Evolutionary conservation across 306 rosid genomes (phyloP).

Genomic region (Prunus dulcis): DNA sequence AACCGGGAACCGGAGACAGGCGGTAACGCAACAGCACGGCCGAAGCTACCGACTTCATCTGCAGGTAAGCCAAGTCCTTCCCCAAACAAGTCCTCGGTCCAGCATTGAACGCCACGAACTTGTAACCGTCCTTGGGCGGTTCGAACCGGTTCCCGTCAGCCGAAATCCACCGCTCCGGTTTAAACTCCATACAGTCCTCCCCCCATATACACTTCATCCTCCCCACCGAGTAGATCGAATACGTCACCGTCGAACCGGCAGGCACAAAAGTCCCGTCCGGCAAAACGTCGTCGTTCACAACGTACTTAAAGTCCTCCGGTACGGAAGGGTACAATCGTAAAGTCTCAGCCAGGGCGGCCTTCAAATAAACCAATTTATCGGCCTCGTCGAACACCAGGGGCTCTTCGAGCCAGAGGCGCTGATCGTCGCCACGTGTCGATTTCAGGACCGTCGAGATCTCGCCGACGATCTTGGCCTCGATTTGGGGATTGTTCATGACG

Average conservation of each 20-base stretch:
- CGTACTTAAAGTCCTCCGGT: slow-evolving; percentile 80
- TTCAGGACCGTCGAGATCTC: slow-evolving; percentile 48
- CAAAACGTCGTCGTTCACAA: slow-evolving; percentile 58
- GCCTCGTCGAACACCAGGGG: slow-evolving; percentile 78
- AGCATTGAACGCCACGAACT: slow-evolving; percentile 83
- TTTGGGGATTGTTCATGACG: slow-evolving; percentile 57
- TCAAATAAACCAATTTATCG: slow-evolving; percentile 63
- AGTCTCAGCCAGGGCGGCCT: slow-evolving; percentile 81
- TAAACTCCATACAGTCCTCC: slow-evolving; percentile 85
- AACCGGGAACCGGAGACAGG: slow-evolving; percentile 70
- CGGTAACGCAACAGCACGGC: slow-evolving; percentile 84
- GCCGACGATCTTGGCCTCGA: slow-evolving; percentile 55
- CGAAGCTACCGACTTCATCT: slow-evolving; percentile 88
- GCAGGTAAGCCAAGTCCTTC: slow-evolving; percentile 90
- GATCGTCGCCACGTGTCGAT: slow-evolving; percentile 54
- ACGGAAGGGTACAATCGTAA: slow-evolving; percentile 85
- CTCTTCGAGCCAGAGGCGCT: slow-evolving; percentile 54
- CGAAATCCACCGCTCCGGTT: slow-evolving; percentile 88
- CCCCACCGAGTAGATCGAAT: slow-evolving; percentile 84
- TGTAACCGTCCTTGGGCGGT: slow-evolving; percentile 65
- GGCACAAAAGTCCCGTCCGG: slow-evolving; percentile 86
- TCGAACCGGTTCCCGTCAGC: slow-evolving; percentile 64
- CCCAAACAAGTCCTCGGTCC: slow-evolving; percentile 97
- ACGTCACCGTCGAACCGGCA: slow-evolving; percentile 90
- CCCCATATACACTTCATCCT: slow-evolving; percentile 95